Evolutionary conservation across 2,329 filamentous ascomycete genomes (phyloP).

Genomic region (Stromatinia cepivora): DNA sequence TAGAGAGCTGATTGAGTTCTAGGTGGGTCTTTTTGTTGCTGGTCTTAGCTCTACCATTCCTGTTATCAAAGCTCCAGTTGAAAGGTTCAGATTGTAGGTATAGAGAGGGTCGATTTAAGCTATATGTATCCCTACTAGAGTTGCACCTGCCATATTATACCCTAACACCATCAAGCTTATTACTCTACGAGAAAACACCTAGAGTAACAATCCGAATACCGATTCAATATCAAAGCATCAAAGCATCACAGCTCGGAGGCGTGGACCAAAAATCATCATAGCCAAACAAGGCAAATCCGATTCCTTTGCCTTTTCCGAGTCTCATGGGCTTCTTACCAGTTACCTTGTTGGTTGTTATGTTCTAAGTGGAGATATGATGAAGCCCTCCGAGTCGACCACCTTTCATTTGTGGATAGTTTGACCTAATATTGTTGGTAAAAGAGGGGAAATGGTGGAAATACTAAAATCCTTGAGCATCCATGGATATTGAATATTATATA

Average conservation of each 20-base stretch:
- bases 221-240: slow-evolving; percentile 1
- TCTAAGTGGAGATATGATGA: not conserved
- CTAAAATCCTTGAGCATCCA: not conserved
- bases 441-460: slow-evolving; percentile 10
- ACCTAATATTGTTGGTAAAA: slow-evolving; percentile 4
- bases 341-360: slow-evolving; percentile 3
- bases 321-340: slow-evolving; percentile 2
- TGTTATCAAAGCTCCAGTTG: slow-evolving; percentile 10
- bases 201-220: slow-evolving; percentile 11
- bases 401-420: slow-evolving; percentile 15
- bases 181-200: not conserved
- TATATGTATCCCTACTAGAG: no score
- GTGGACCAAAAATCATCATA: not conserved
- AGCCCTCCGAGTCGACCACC: slow-evolving; percentile 9
- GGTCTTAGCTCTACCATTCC: not conserved
- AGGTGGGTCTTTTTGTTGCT: not conserved
- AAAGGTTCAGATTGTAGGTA: not conserved
- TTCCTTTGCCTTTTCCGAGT: not conserved
- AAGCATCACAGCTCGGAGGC: not conserved
- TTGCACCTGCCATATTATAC: no score
- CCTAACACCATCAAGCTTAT: no score
- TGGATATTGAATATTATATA: slow-evolving; percentile 6
- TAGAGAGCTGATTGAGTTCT: not conserved
- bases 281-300: not conserved
- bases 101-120: no score